Evolutionary conservation across 768 basidiomycete genomes (phyloP).

Genomic region (Xanthoconium purpureum): DNA sequence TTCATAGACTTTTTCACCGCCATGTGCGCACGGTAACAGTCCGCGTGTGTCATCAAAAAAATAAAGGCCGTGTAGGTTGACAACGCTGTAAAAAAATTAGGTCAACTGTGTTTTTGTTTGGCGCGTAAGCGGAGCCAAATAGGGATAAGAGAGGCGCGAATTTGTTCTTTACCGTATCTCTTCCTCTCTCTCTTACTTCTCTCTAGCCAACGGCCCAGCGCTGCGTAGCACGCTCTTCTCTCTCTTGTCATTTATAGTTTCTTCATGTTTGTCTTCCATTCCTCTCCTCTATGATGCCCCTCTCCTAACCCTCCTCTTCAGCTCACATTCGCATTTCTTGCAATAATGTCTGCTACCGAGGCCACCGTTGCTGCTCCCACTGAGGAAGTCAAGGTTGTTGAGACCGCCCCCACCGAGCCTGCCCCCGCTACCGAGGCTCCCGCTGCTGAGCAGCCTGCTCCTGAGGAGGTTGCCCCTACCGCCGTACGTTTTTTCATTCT

Average conservation of each 20-base stretch:
- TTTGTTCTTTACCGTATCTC: conserved; percentile 37
- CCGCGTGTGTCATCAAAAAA: conserved; percentile 3
- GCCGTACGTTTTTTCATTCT: conserved; percentile 27
- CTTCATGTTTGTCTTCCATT: conserved; percentile 40
- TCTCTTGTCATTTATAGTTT: conserved; percentile 56
- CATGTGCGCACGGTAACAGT: conserved; percentile 6
- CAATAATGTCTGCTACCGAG: conserved; percentile 85
- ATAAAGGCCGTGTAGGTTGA: conserved; percentile 8
- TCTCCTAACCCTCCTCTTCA: conserved; percentile 25
- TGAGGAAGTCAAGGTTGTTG: conserved; percentile 54
- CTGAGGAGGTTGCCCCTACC: conserved; percentile 34
- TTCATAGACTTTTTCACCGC: neutral
- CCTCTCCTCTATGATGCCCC: neutral
- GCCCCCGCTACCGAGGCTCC: conserved; percentile 31
- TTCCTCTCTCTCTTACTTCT: conserved; percentile 59
- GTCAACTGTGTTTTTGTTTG: conserved; percentile 38
- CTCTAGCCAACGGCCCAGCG: conserved; percentile 47
- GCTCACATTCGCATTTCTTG: conserved; percentile 54
- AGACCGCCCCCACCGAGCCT: conserved; percentile 35
- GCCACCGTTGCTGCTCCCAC: conserved; percentile 44
- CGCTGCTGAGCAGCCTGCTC: conserved; percentile 20
- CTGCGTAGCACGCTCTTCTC: conserved; percentile 59
- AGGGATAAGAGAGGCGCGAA: conserved; percentile 40
- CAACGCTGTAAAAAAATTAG: conserved; percentile 23
- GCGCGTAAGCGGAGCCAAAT: conserved; percentile 41